Evolutionary conservation across 1,284 basidiomycete genomes (phyloP), one percentile per base, ranked within the genome.

Genomic region (Athelia sp.): DNA sequence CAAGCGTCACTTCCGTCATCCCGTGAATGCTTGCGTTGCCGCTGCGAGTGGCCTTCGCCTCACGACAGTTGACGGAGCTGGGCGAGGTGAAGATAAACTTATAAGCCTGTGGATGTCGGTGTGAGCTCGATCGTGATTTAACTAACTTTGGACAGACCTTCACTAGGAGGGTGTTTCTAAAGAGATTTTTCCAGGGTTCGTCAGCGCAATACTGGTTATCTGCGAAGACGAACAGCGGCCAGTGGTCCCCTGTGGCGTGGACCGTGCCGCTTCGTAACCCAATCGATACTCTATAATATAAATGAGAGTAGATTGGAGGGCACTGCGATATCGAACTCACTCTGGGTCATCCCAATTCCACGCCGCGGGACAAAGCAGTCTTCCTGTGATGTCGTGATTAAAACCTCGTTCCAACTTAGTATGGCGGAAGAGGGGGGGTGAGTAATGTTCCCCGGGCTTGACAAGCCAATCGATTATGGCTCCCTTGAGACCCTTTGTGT

Each of bases 401-500:
- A 45, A 49, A 14, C 47, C 47, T 18, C 47, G 42, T 22, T 49
- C 43, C 3, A 17, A 24, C 42, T 49, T 49, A 15, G 26, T 36
- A 24, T 49, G 45, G 42, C 47, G 47, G 4, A 38, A 17, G 11
- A 49, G 38, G 32, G 47, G 48, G 1, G 51, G 51, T n/a, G 18
- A 46, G 26, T 46, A 45, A 13, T 26, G 8, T 19, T 50, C 36
- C 1, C 48, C 48, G 21, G 36, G 45, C 15, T 44, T 47, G 18
- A 48, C 36, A 21, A 54, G 52, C 52, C 52, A 54, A n/a, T 54
- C 50, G 2, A 54, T 17, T 1, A 54, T 44, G 1, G 31, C 36
- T 8, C 21, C 26, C 17, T 54, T 52, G 31, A 54, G 40, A 1
- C 40, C 29, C 19, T 58, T 58, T 2, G 50, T 53, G n/a, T 56